Conservation (phyloP, 495 filamentous ascomycete genomes). For the Saxophila tyrrhenica region DNA sequence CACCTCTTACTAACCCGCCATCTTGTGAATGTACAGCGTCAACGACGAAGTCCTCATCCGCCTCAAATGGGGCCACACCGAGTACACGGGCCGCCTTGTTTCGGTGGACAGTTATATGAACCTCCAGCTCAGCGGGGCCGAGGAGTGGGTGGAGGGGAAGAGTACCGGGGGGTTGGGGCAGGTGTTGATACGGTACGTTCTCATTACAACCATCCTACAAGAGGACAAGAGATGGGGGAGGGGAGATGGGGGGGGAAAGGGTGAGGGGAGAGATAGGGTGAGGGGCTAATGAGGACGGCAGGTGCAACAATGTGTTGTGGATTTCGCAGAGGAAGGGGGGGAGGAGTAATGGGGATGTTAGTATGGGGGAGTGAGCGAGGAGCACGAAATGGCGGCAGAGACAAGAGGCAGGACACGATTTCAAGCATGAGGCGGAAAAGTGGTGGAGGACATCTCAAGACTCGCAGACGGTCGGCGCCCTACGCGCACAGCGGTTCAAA, state of each 20-base stretch:
- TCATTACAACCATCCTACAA: background rate
- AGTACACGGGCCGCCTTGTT: slow-evolving; percentile 87
- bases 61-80: slow-evolving; percentile 94
- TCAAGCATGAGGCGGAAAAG: too few relatives aligned
- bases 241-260: background rate
- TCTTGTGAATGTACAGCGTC: slow-evolving; percentile 42
- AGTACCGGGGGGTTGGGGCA: slow-evolving; percentile 72
- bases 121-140: slow-evolving; percentile 75
- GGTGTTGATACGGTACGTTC: slow-evolving; percentile 73
- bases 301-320: slow-evolving; percentile 94
- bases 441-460: too few relatives aligned
- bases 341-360: slow-evolving; percentile 41
- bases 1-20: background rate
- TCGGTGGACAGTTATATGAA: slow-evolving; percentile 98
- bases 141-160: slow-evolving; percentile 87
- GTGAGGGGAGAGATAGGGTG: slow-evolving; percentile 7
- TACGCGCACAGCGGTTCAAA: too few relatives aligned
- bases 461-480: too few relatives aligned
- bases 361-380: slow-evolving; percentile 43
- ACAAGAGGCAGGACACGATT: too few relatives aligned
- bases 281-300: slow-evolving; percentile 27
- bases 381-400: too few relatives aligned
- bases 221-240: background rate
- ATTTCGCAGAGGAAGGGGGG: slow-evolving; percentile 53
- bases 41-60: slow-evolving; percentile 81